phyloP scores from a whole-genome alignment of 2,329 filamentous ascomycete species.

The Xenosphaeropsis pyriputrescens region DNA sequence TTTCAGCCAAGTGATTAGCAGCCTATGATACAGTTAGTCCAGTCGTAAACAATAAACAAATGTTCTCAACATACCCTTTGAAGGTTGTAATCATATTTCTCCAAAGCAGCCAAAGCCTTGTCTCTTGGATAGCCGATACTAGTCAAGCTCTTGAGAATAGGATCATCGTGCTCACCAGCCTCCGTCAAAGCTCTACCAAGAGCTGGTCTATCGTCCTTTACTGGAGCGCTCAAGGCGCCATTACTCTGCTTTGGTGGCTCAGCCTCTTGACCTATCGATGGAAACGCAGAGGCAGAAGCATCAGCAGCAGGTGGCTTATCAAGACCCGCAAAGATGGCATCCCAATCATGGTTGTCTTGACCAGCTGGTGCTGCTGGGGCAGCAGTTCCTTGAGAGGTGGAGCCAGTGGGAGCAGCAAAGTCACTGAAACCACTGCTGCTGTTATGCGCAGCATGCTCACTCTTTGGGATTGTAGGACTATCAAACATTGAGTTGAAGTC shows the following conservation, averaged over 20 bases:
- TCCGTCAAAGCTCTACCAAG: constrained; percentile 57
- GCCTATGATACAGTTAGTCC: constrained; percentile 8
- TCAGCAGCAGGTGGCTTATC: constrained; percentile 33
- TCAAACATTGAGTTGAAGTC: constrained; percentile 78
- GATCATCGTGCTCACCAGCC: constrained; percentile 74
- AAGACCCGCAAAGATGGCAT: constrained; percentile 77
- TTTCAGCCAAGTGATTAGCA: constrained; percentile 17
- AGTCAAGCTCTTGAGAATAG: constrained; percentile 78
- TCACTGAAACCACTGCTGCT: constrained; percentile 22
- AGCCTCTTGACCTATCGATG: constrained; percentile 3
- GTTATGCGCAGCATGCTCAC: constrained; percentile 10
- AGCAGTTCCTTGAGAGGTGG: constrained; percentile 16
- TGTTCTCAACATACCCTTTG: constrained; percentile 51
- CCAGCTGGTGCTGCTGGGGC: constrained; percentile 19
- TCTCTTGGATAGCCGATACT: constrained; percentile 73
- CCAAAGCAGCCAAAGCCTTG: constrained; percentile 64
- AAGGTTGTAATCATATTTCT: constrained; percentile 93
- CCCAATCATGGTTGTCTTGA: constrained; percentile 67
- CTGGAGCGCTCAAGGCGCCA: constrained; percentile 5
- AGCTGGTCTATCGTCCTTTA: constrained; percentile 19
- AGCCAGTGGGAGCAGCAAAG: constrained; percentile 32
- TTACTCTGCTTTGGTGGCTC: constrained; percentile 11
- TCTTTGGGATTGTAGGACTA: constrained; percentile 27
- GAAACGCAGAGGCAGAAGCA: constrained; percentile 8
- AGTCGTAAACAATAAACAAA: constrained; percentile 1